phyloP scores from a whole-genome alignment of 495 filamentous ascomycete genomes.

The Penicillium steckii region DNA sequence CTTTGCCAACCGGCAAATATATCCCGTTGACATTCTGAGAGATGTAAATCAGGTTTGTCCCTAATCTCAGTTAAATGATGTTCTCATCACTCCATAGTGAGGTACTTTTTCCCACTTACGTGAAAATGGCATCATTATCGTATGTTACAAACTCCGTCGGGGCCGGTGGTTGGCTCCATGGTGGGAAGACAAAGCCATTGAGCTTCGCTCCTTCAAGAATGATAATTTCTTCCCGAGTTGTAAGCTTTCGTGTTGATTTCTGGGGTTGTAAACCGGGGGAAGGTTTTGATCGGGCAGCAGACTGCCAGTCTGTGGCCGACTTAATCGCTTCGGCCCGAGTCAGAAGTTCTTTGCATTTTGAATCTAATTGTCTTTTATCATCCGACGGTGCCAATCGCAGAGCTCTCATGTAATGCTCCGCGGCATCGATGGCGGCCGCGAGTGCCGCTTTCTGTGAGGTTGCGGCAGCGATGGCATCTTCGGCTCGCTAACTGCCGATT shows the following conservation, averaged over 20 bases:
- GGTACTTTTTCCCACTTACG: conserved; percentile 47
- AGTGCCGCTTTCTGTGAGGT: conserved; percentile 66
- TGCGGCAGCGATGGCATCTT: conserved; percentile 53
- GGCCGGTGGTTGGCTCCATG: conserved; percentile 66
- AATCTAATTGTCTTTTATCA: conserved; percentile 59
- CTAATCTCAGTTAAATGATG: conserved; percentile 46
- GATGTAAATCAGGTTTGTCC: conserved; percentile 62
- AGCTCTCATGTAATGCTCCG: conserved; percentile 77
- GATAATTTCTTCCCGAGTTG: conserved; percentile 75
- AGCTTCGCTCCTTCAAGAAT: conserved; percentile 74
- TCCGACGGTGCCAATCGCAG: conserved; percentile 48
- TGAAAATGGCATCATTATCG: conserved; percentile 36
- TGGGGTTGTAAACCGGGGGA: conserved; percentile 27
- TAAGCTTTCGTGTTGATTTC: conserved; percentile 57
- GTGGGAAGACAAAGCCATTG: conserved; percentile 77
- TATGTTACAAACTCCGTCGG: conserved; percentile 46
- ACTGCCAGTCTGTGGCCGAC: conserved; percentile 33
- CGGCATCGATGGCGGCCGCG: conserved; percentile 67
- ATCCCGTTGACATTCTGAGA: conserved; percentile 68
- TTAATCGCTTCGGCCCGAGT: conserved; percentile 75
- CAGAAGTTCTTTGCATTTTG: conserved; percentile 65
- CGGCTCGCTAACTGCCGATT: conserved; percentile 54
- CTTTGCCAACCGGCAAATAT: conserved; percentile 83
- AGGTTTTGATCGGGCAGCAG: conserved; percentile 21
- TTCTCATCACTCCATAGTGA: background rate